A percentile compares a stretch with the other conserved stretches of the same genome.
Conservation (phyloP, 306 rosid genomes). For the Ziziphus jujuba region DNA sequence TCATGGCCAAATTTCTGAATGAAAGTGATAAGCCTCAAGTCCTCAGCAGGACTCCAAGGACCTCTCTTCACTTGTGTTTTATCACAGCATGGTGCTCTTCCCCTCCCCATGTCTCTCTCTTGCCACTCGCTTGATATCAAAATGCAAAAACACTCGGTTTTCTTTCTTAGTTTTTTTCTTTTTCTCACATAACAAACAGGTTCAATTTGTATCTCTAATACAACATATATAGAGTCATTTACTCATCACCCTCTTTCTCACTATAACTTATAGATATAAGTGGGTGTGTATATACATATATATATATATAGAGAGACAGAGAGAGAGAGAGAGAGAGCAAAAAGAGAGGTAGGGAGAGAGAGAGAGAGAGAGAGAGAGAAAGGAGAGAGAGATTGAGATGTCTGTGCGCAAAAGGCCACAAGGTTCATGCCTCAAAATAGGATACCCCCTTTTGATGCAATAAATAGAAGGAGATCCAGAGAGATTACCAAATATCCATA, state of each 20-base stretch:
- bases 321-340: conserved; percentile 17
- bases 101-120: conserved; percentile 67
- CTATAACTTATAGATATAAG: too few relatives aligned
- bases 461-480: conserved; percentile 52
- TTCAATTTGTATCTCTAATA: too few relatives aligned
- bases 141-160: background rate
- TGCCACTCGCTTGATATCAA: background rate
- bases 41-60: conserved; percentile 95
- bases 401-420: conserved; percentile 31
- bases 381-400: conserved; percentile 16
- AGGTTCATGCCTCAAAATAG: conserved; percentile 56
- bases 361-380: background rate
- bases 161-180: too few relatives aligned
- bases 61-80: conserved; percentile 89
- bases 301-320: background rate
- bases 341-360: background rate
- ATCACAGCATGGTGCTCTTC: conserved; percentile 96
- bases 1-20: conserved; percentile 88
- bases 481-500: conserved; percentile 18
- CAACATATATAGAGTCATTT: background rate
- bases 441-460: conserved; percentile 22
- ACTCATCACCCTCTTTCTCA: conserved; percentile 3
- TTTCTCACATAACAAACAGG: too few relatives aligned
- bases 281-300: conserved; percentile 8
- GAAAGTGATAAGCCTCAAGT: conserved; percentile 75